A percentile compares a stretch with the other conserved stretches of the same genome.
Conservation (phyloP, 306 rosid genomes). For the Aeschynomene evenia region DNA sequence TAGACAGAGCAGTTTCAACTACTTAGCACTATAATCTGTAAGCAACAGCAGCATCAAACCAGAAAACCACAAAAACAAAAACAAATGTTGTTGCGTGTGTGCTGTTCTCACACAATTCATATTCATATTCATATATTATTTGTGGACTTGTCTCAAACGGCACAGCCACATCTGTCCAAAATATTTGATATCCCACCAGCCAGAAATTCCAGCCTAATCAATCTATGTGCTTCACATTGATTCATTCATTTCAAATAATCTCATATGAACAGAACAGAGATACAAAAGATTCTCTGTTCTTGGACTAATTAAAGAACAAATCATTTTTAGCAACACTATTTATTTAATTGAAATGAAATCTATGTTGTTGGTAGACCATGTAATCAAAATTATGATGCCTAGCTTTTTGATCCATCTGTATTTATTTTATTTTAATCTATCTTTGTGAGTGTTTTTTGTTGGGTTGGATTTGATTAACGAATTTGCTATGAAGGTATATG, state of each 20-base stretch:
- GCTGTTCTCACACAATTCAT: not conserved
- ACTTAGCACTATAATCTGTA: conserved; percentile 14
- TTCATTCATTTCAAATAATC: not conserved
- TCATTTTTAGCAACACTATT: too few species aligned
- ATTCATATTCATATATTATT: too few species aligned
- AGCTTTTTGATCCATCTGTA: not conserved
- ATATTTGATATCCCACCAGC: conserved; percentile 40
- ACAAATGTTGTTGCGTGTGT: conserved; percentile 39
- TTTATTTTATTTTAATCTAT: not conserved
- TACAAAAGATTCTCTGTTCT: conserved; percentile 32
- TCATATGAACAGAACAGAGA: not conserved
- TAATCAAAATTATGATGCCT: conserved; percentile 23
- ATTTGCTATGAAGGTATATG: not conserved
- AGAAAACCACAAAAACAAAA: too few species aligned
- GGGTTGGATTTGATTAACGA: conserved; percentile 13
- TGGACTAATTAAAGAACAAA: conserved; percentile 14
- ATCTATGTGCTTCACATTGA: not conserved
- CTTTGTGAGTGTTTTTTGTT: not conserved
- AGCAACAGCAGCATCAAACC: conserved; percentile 44
- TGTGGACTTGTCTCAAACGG: conserved; percentile 35
- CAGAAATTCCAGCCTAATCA: conserved; percentile 30
- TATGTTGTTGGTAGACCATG: conserved; percentile 24
- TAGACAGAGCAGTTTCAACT: conserved; percentile 43
- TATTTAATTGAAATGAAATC: conserved; percentile 30
- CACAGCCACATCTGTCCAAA: conserved; percentile 22